A percentile compares a stretch with the other conserved stretches of the same genome.
Conservation (phyloP, 1,284 basidiomycete genomes). For the Sanghuangporus sanghuang region DNA sequence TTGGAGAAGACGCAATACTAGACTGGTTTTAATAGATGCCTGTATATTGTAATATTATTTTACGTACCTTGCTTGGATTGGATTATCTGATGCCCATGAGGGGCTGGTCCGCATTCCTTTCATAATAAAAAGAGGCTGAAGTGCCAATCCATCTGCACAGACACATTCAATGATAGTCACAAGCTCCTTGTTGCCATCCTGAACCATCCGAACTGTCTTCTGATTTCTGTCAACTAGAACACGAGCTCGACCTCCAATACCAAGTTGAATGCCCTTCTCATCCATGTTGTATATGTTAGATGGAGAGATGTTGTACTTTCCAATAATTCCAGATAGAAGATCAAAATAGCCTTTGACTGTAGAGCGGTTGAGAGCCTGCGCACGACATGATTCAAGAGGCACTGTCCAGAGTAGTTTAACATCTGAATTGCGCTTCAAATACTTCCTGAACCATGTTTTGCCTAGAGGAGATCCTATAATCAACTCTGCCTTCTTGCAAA, state of each 20-base stretch:
- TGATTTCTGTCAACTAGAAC: slow-evolving; percentile 4
- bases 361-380: slow-evolving; percentile 15
- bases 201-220: neutral
- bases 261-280: slow-evolving; percentile 22
- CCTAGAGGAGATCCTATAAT: neutral
- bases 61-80: neutral
- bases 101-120: slow-evolving; percentile 10
- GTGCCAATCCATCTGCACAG: slow-evolving; percentile 15
- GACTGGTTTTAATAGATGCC: neutral
- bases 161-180: slow-evolving; percentile 21
- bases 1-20: slow-evolving; percentile 26
- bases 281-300: slow-evolving; percentile 26
- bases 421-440: neutral
- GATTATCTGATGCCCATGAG: neutral
- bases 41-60: neutral
- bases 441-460: slow-evolving; percentile 11
- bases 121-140: slow-evolving; percentile 15
- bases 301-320: slow-evolving; percentile 19
- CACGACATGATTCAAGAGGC: slow-evolving; percentile 17
- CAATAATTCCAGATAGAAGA: slow-evolving; percentile 13
- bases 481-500: neutral
- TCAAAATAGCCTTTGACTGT: slow-evolving; percentile 20
- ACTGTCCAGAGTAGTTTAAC: slow-evolving; percentile 1
- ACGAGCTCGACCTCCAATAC: slow-evolving; percentile 3
- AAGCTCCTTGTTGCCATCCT: slow-evolving; percentile 17